A percentile compares a stretch with the other conserved stretches of the same genome.
phyloP scores from a whole-genome alignment of 345 rosid genomes.

The Sisymbrium irio region DNA sequence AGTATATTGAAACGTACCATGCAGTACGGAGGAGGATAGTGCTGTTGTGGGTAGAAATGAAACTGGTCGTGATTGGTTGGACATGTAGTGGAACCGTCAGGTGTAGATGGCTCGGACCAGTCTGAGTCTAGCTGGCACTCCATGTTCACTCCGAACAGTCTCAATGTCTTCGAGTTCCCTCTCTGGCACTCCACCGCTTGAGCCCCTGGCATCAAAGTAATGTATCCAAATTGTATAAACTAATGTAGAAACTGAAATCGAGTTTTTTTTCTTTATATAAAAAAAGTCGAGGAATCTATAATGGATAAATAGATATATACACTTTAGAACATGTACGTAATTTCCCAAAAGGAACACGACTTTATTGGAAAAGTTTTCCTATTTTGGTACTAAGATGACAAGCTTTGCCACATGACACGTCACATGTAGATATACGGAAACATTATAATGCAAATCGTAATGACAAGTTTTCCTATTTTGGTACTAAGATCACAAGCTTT shows the following conservation, averaged over 20 bases:
- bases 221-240: neutral
- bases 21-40: constrained; percentile 39
- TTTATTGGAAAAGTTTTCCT: constrained; percentile 1
- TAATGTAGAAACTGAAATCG: neutral
- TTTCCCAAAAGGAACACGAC: neutral
- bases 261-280: neutral
- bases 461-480: no score
- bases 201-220: constrained; percentile 34
- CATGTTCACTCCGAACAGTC: constrained; percentile 90
- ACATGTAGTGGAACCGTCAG: constrained; percentile 48
- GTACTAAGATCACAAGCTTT: no score
- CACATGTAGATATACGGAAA: neutral
- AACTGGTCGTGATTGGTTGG: constrained; percentile 38
- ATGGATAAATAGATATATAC: constrained; percentile 14
- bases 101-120: constrained; percentile 57
- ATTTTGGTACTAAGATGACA: constrained; percentile 16
- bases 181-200: constrained; percentile 38
- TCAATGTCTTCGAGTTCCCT: constrained; percentile 57
- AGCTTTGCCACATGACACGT: constrained; percentile 20
- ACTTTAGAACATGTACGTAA: neutral
- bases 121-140: constrained; percentile 72
- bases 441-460: constrained; percentile 9
- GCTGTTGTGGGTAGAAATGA: constrained; percentile 32
- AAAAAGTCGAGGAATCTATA: neutral
- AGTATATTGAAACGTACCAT: constrained; percentile 43